A percentile compares a stretch with the other conserved stretches of the same genome.
phyloP scores from a whole-genome alignment of 78 protist species.

The Tieghemostelium lacteum region DNA sequence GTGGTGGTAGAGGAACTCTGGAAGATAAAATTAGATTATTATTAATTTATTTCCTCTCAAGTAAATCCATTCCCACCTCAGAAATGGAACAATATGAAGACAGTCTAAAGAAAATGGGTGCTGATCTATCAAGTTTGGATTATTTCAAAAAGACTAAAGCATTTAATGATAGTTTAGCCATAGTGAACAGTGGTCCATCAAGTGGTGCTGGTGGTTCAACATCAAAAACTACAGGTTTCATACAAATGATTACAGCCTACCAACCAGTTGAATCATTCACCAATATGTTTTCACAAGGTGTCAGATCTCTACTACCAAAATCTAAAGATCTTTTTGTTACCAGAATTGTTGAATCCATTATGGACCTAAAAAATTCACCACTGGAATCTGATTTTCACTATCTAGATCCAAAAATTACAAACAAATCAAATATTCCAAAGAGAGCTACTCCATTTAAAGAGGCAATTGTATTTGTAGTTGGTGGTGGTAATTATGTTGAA shows the following conservation, averaged over 20 bases:
- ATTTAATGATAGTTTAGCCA: constrained; percentile 38
- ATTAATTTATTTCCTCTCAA: constrained; percentile 73
- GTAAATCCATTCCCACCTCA: constrained; percentile 1
- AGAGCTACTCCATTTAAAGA: constrained; percentile 84
- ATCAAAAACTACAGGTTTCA: constrained; percentile 20
- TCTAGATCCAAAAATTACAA: constrained; percentile 87
- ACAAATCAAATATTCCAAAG: constrained; percentile 51
- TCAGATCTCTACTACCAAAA: constrained; percentile 71
- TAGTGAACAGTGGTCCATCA: not conserved
- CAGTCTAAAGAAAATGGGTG: constrained; percentile 40
- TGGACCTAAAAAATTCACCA: constrained; percentile 81
- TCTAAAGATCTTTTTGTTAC: constrained; percentile 80
- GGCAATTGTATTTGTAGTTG: constrained; percentile 93
- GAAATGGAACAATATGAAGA: constrained; percentile 61
- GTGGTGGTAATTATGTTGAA: constrained; percentile 96
- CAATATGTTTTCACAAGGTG: constrained; percentile 72
- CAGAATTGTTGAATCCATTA: constrained; percentile 80
- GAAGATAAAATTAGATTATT: constrained; percentile 89
- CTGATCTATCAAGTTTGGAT: constrained; percentile 48
- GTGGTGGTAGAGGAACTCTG: constrained; percentile 78
- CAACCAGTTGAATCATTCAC: constrained; percentile 55
- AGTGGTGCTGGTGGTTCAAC: not conserved
- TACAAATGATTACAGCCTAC: constrained; percentile 45
- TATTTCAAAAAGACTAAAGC: constrained; percentile 78
- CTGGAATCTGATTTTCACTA: constrained; percentile 76